Base-by-base conservation (phyloP, 306 rosid species). In the Rosa lucieae region DNA sequence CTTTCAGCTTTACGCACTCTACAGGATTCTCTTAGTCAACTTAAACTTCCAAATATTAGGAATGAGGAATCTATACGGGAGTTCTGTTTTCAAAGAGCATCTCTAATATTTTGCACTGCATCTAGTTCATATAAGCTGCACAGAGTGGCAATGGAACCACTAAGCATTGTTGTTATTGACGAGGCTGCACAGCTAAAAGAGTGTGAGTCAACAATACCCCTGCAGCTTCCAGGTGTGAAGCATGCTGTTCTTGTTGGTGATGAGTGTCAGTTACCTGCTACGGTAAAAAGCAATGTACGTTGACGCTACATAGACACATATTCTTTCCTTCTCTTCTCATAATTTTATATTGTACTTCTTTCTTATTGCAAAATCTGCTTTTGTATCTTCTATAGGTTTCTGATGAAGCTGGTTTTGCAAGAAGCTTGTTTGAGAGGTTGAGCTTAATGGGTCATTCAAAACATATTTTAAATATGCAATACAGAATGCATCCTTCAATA, bases 141-240 rank as follows among this genome's bases (percentile, higher is more conserved):
- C 67, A 77, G 81, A 11, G 81, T 86, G 76, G 18, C 0, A 43
- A 89, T 88, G 80, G 14, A 76, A 21, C 92, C 97, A 7, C 78
- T 88, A 15, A 51, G 76, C 7, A 18, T 89, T 78, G 81, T 93
- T 69, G 89, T 91, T 29, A 87, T 93, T 77, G 98, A 93, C 65
- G 98, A 93, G 88, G 98, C 97, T 51, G 94, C 97, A 32, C 97
- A 91, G 32, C 42, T 93, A 63, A 91, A 81, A 74, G 98, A 91
- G 84, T 91, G 97, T 10, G 98, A 93, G 75, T 93, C 97, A 43
- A 20, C 80, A 35, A 93, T 91, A 70, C 91, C 97, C 59, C 72
- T 93, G 15, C 97, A 80, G 58, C 89, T 93, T 83, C 88, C 80
- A 0, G 81, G 79, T 58, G 65, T 91, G 67, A 82, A 77, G 73